Conservation (phyloP, 805 yeast species). For the Candida sakaeoensis region DNA sequence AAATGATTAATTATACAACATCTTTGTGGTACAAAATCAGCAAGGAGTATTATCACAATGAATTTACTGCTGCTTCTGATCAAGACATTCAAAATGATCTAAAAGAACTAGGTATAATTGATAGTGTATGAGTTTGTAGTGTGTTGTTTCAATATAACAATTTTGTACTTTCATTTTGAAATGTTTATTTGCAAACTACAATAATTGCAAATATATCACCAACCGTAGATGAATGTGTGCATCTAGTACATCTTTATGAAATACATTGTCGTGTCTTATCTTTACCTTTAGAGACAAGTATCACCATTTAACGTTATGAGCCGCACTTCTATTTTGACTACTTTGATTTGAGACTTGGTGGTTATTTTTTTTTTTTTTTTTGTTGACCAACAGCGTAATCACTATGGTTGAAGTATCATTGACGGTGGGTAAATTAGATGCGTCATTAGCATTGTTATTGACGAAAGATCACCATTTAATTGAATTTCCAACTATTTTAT, state of each 20-base stretch:
- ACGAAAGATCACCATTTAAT: conserved; percentile 92
- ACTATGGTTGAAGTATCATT: conserved; percentile 83
- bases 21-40: conserved; percentile 89
- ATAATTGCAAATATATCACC: too few relatives aligned
- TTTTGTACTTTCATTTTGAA: too few relatives aligned
- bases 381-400: not conserved
- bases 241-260: too few relatives aligned
- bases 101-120: conserved; percentile 52
- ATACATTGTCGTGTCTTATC: too few relatives aligned
- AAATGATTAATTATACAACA: conserved; percentile 69
- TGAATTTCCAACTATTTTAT: conserved; percentile 91
- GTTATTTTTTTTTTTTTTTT: conserved; percentile 1
- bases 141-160: not conserved
- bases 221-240: too few relatives aligned
- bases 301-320: not conserved
- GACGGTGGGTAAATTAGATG: conserved; percentile 94
- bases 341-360: not conserved
- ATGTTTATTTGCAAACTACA: too few relatives aligned
- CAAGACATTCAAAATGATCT: conserved; percentile 78
- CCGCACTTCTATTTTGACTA: not conserved
- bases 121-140: too few relatives aligned
- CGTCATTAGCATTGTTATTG: conserved; percentile 84
- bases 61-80: conserved; percentile 55
- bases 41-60: conserved; percentile 80
- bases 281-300: too few relatives aligned